Percentiles rank a stretch among this genome's conserved stretches.
Conservation (phyloP, 495 filamentous ascomycete species). For the Penicillium canariense region DNA sequence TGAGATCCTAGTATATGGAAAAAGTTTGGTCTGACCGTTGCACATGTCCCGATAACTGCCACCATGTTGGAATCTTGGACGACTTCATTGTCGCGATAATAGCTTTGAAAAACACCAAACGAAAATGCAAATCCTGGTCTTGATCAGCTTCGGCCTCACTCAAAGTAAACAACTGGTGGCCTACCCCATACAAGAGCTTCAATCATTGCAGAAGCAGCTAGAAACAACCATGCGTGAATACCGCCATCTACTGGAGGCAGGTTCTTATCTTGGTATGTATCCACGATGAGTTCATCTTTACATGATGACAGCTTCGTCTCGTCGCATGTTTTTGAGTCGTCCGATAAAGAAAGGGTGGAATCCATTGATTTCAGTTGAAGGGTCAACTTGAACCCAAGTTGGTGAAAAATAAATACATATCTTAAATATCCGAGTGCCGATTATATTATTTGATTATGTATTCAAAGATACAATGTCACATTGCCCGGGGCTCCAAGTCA, state of each 20-base stretch:
- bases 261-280: background rate
- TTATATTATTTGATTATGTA: background rate
- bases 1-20: background rate
- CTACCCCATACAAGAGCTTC: conserved; percentile 24
- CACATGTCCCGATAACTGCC: conserved; percentile 52
- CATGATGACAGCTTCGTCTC: conserved; percentile 7
- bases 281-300: background rate
- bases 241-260: conserved; percentile 20
- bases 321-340: background rate
- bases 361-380: background rate
- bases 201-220: conserved; percentile 20
- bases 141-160: background rate
- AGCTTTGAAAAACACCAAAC: conserved; percentile 33
- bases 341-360: background rate
- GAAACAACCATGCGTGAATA: conserved; percentile 21
- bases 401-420: background rate
- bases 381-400: background rate
- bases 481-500: conserved; percentile 6
- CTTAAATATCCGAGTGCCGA: background rate
- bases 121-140: conserved; percentile 23
- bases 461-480: conserved; percentile 10
- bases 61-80: conserved; percentile 35
- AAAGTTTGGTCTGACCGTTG: conserved; percentile 27
- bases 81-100: conserved; percentile 19
- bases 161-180: background rate